phyloP scores from a whole-genome alignment of 2,329 filamentous ascomycete species.

The Calonectria crousiana region DNA sequence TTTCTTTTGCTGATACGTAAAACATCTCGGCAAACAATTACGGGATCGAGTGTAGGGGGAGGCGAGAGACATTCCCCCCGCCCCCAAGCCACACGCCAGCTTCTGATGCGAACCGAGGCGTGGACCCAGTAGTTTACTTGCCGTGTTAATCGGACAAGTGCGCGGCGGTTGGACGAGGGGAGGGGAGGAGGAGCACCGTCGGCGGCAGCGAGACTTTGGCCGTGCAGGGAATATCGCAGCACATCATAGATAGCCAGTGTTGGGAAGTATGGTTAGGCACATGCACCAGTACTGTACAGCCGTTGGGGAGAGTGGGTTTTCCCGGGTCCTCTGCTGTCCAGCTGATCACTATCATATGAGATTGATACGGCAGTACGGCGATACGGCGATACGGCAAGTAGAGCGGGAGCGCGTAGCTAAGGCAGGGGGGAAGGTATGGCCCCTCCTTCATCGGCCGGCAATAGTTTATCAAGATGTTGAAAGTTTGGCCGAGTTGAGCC shows the following conservation, averaged over 20 bases:
- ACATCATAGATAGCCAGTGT: background rate
- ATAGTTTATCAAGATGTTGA: background rate
- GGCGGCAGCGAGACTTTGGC: constrained; percentile 27
- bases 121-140: constrained; percentile 13
- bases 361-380: constrained; percentile 35
- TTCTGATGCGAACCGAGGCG: background rate
- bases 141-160: background rate
- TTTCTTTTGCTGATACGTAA: background rate
- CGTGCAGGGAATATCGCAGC: background rate
- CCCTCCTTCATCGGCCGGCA: background rate
- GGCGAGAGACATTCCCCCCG: background rate
- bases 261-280: constrained; percentile 3
- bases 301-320: constrained; percentile 4
- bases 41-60: background rate
- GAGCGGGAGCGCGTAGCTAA: constrained; percentile 1
- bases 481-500: background rate
- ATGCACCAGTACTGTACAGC: background rate
- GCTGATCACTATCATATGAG: constrained; percentile 42
- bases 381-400: background rate
- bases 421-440: background rate
- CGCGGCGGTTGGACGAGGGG: background rate
- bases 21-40: background rate
- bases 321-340: constrained; percentile 12
- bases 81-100: background rate
- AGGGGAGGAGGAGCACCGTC: background rate